Conservation (phyloP, 2,329 filamentous ascomycete species). For the Teratosphaeria nubilosa region DNA sequence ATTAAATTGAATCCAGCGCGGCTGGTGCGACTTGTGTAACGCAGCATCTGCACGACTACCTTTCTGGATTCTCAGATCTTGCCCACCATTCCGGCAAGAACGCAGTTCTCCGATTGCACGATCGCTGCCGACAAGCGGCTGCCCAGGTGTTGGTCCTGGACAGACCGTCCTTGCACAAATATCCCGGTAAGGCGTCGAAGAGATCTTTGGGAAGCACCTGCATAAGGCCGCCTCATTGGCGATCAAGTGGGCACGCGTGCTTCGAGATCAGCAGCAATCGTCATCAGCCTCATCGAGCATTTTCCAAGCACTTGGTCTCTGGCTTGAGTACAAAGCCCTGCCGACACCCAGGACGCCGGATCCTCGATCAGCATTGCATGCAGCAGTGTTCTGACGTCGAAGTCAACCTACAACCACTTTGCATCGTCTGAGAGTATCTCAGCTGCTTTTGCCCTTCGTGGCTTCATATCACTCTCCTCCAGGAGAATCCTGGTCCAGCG, state of each 20-base stretch:
- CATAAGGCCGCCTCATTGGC: constrained; percentile 33
- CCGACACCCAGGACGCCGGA: constrained; percentile 22
- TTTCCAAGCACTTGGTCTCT: constrained; percentile 19
- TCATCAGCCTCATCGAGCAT: constrained; percentile 14
- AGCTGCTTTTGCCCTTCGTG: constrained; percentile 19
- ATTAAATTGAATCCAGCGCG: constrained; percentile 13
- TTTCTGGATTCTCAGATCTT: constrained; percentile 32
- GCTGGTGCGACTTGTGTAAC: constrained; percentile 29
- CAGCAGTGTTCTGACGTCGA: constrained; percentile 14
- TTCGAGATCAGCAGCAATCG: constrained; percentile 10
- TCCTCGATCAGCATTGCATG: constrained; percentile 16
- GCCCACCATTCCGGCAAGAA: constrained; percentile 26
- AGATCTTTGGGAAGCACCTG: constrained; percentile 23
- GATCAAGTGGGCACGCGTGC: constrained; percentile 15
- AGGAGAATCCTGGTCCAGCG: constrained; percentile 18
- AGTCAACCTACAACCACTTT: constrained; percentile 4
- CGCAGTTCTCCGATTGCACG: constrained; percentile 26
- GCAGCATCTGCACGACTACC: constrained; percentile 40
- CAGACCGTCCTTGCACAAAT: constrained; percentile 28
- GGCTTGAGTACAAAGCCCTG: constrained; percentile 28
- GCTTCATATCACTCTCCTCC: constrained; percentile 22
- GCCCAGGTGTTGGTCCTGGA: constrained; percentile 25
- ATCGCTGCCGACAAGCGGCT: constrained; percentile 25
- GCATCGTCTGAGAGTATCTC: constrained; percentile 7
- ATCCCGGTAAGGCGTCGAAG: constrained; percentile 17